These are phyloP conservation scores for Termitomyces eurrhizus DNA, from an alignment of 768 basidiomycete genomes.

Conservation along the genomic window DNA sequence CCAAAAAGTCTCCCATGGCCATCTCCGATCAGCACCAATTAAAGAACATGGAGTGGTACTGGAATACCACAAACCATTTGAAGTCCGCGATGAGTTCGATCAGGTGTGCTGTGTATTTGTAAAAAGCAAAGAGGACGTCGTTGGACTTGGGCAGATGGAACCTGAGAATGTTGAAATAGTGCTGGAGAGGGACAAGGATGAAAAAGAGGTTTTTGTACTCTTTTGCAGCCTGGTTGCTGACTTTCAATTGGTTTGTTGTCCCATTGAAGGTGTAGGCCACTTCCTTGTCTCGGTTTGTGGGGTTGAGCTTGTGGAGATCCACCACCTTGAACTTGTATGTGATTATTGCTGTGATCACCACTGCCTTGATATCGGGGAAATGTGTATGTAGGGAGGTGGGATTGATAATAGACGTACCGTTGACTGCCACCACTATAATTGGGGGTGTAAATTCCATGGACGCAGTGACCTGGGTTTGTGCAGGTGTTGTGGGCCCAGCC, in stretches of 20 bases:
- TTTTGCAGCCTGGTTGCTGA: background rate
- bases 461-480: too few species aligned
- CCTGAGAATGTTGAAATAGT: background rate
- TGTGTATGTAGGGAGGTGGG: background rate
- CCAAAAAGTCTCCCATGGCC: background rate
- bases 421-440: background rate
- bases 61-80: background rate
- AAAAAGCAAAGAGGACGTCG: background rate
- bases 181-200: background rate
- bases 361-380: background rate
- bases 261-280: background rate
- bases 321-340: background rate
- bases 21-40: background rate
- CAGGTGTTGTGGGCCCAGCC: too few species aligned
- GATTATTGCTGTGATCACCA: background rate
- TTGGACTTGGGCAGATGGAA: background rate
- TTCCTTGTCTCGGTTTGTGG: background rate
- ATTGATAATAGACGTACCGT: background rate
- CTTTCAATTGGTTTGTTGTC: background rate
- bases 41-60: background rate
- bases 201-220: background rate
- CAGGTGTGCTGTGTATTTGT: background rate
- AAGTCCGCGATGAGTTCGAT: background rate
- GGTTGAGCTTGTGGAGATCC: background rate
- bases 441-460: too few species aligned